Base-by-base conservation (phyloP, 2,329 filamentous ascomycete genomes). In the Ascochyta rabiei region DNA sequence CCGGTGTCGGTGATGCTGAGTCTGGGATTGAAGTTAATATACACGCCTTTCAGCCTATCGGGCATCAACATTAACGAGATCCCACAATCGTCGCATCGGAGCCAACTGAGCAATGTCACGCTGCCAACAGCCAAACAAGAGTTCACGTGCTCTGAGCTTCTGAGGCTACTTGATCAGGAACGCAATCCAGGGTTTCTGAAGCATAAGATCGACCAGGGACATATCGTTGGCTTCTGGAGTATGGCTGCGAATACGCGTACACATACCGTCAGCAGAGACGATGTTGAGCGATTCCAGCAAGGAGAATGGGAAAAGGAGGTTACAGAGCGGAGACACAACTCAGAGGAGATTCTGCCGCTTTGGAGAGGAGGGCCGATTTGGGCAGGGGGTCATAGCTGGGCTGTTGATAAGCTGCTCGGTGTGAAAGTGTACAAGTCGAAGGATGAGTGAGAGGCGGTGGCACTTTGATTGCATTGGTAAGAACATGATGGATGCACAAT, bases 331-430 rank as follows among this genome's bases (percentile, higher is more conserved):
- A 56, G 63, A 26, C 31, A 48, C 18, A 55, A 47, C 4, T 48
- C 56, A 13, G 15, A 54, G 1, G 64, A 67, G 45, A 57, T 66
- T 2, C 39, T 67, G 26, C 64, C 64, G 15, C 40, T 64, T 6
- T 66, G 63, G 64, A 61, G 64, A 55, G 63, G 63, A 39, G 64
- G 64, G 24, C 64, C 63, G 37, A 56, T 64, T 5, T 63, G 57
- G 57, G 54, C 45, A 13, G 45, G 35, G 6, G 61, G 61, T 24
- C 64, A 67, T 38, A 66, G 63, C 48, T 66, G 59, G 61, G 61
- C 56, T 30, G 62, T 65, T 6, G 45, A 54, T 37, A 67, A 52
- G 38, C 26, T 63, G 50, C 41, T 67, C 10, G 62, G 54, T 1
- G 56, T 66, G 1, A 57, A 53, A 19, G 63, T 67, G 26, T 67